Base-by-base conservation (phyloP, 352 stramenopile genomes). In the Phytophthora sp. region DNA sequence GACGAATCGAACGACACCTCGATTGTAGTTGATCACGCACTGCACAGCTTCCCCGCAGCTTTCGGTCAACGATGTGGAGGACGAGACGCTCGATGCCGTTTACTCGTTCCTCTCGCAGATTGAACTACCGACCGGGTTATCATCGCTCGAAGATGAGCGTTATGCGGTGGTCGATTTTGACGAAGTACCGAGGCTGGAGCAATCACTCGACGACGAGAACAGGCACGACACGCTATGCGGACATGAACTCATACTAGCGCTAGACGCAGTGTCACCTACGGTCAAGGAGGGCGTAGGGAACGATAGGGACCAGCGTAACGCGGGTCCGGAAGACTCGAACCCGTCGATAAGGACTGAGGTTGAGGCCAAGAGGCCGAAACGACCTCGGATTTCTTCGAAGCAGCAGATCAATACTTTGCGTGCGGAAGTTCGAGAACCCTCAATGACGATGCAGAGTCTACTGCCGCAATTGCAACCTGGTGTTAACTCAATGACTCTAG, bases 81-180 rank as follows among this genome's bases (percentile, higher is more conserved):
- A 71, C n/a, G 55, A 71, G 18, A 38, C 46, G 24, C 46, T 71
- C n/a, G 56, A 71, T 23, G 56, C 27, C 13, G 62, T 66, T 1
- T 61, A 55, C 27, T 57, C 45, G 3, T 66, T 71, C 56, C 56
- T 71, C 24, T 51, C 55, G n/a, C 55, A 71, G n/a, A 55, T 71
- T 30, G 63, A 65, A 5, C 46, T 70, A 20, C 56, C 63, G 0
- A 33, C 2, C 12, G 46, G 18, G 27, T 53, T 61, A 39, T 24
- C 56, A 24, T 9, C 21, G 21, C 15, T 57, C 12, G 52, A 63
- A 5, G 21, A 52, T 13, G 57, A 33, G 21, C 4, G 3, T 27
- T 20, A 23, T 13, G 30, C 9, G 2, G 7, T 21, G 1, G n/a
- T 30, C 54, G 20, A 36, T 7, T 15, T 6, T n/a, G 16, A 36